These are phyloP conservation scores for Alternaria sp. DNA, from an alignment of 2,329 filamentous ascomycete genomes.

Conservation along the genomic window DNA sequence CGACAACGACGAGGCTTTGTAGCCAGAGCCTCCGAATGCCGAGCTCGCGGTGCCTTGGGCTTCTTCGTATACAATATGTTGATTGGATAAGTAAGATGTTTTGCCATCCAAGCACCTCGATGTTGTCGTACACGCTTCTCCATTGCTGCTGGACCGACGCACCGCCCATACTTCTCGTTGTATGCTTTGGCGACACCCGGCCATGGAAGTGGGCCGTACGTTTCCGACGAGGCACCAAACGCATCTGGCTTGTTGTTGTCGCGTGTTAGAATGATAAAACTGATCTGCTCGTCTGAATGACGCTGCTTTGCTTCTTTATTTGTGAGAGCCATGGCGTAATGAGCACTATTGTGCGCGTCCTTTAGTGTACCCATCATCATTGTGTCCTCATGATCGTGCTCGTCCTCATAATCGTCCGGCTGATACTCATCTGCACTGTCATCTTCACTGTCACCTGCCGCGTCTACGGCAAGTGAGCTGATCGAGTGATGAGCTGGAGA, in stretches of 20 bases:
- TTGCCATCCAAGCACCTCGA: slow-evolving; percentile 12
- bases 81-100: slow-evolving; percentile 15
- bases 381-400: neutral
- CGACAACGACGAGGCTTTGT: neutral
- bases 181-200: slow-evolving; percentile 18
- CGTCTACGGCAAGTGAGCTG: neutral
- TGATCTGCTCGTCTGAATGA: slow-evolving; percentile 16
- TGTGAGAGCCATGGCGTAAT: neutral
- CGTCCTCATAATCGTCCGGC: neutral
- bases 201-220: slow-evolving; percentile 14
- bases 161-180: slow-evolving; percentile 16
- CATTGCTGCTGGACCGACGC: slow-evolving; percentile 16
- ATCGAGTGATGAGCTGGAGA: neutral
- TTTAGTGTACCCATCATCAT: too few relatives aligned
- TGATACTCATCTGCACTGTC: slow-evolving; percentile 5
- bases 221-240: slow-evolving; percentile 19
- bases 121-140: slow-evolving; percentile 24
- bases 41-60: neutral
- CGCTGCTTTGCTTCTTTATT: slow-evolving; percentile 6
- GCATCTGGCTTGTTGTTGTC: slow-evolving; percentile 25
- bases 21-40: neutral
- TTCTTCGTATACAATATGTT: slow-evolving; percentile 21
- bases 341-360: neutral
- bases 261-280: slow-evolving; percentile 24
- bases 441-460: neutral